Base-by-base conservation (phyloP, 2,329 filamentous ascomycete species). In the Knufia petricola region DNA sequence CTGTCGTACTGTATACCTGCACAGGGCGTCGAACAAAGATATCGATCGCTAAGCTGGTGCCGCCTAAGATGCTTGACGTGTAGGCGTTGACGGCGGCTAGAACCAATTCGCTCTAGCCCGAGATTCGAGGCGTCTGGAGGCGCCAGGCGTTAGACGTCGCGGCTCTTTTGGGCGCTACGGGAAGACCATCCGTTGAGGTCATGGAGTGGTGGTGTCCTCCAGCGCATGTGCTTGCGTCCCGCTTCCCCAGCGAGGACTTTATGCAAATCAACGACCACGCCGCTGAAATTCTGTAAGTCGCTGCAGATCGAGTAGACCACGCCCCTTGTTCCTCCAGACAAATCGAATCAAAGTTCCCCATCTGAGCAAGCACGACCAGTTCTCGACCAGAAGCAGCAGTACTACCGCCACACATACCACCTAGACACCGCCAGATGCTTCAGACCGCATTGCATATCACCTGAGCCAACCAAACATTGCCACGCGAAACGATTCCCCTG, bases 401-500 rank as follows among this genome's bases (percentile, higher is more conserved):
- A n/a, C n/a, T n/a, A n/a, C n/a, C n/a, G n/a, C n/a, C n/a, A n/a
- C n/a, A n/a, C 6, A 12, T 44, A 17, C 17, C 41, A 17, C 12
- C 24, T 10, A 44, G 3, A 32, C 41, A 17, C 17, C 24, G 41
- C 41, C 32, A n/a, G 7, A 44, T 15, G 12, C 13, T 40, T 9
- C n/a, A 36, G 32, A 40, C 37, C 23, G 40, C 23, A 19, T 26
- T 44, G 24, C 24, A 44, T 32, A n/a, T 32, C 24, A 31, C 15
- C 21, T 21, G 32, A 26, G 20, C 43, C 43, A 46, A 46, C 43
- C 30, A 23, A 26, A n/a, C n/a, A 23, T 46, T 26, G 43, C 43
- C 43, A 46, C 43, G 32, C 36, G 30, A 40, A n/a, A n/a, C 32
- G 7, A n/a, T 36, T 36, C 32, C 10, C 13, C 4, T 7, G 6